Percentiles rank a stretch among this genome's conserved stretches.
These are phyloP conservation scores for Nigrograna mackinnonii DNA, from an alignment of 2,329 filamentous ascomycete species.

Conservation along the genomic window DNA sequence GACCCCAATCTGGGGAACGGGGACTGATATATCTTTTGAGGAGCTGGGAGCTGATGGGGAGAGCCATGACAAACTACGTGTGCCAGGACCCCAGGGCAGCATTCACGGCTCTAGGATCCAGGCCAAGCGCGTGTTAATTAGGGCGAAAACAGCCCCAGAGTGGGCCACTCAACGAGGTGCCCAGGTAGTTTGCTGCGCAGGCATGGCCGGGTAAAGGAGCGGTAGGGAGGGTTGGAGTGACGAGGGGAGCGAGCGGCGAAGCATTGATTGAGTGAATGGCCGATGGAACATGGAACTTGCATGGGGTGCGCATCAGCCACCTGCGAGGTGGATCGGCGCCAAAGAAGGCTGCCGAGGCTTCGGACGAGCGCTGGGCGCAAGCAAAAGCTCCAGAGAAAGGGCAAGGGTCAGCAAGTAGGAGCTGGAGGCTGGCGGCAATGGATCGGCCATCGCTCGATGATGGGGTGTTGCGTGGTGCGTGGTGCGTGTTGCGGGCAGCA, in stretches of 20 bases:
- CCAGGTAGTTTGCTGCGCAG: conserved; percentile 31
- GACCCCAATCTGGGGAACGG: conserved; percentile 29
- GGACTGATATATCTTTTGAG: conserved; percentile 36
- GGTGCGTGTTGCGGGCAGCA: too few species aligned
- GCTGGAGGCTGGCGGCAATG: too few species aligned
- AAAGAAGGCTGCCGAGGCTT: conserved; percentile 28
- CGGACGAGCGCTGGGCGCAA: conserved; percentile 20
- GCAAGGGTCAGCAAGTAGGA: too few species aligned
- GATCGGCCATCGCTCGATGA: too few species aligned
- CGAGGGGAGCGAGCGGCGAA: too few species aligned
- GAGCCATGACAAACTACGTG: conserved; percentile 30
- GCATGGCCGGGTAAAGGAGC: conserved; percentile 39
- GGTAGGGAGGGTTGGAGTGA: conserved; percentile 23
- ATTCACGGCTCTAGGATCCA: conserved; percentile 19
- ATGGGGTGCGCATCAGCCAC: conserved; percentile 17
- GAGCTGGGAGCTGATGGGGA: conserved; percentile 23
- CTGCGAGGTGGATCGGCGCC: conserved; percentile 30
- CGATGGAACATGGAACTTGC: conserved; percentile 16
- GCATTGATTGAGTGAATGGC: conserved; percentile 27
- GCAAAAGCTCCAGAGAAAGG: too few species aligned
- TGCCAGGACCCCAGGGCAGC: conserved; percentile 31
- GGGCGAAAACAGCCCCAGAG: conserved; percentile 29
- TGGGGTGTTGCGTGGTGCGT: too few species aligned
- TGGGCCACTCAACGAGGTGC: conserved; percentile 31
- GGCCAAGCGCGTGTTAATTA: conserved; percentile 29